A percentile compares a stretch with the other conserved stretches of the same genome.
Evolutionary conservation across 2,329 filamentous ascomycete species (phyloP).

Genomic region (Arthrinium puccinioides): DNA sequence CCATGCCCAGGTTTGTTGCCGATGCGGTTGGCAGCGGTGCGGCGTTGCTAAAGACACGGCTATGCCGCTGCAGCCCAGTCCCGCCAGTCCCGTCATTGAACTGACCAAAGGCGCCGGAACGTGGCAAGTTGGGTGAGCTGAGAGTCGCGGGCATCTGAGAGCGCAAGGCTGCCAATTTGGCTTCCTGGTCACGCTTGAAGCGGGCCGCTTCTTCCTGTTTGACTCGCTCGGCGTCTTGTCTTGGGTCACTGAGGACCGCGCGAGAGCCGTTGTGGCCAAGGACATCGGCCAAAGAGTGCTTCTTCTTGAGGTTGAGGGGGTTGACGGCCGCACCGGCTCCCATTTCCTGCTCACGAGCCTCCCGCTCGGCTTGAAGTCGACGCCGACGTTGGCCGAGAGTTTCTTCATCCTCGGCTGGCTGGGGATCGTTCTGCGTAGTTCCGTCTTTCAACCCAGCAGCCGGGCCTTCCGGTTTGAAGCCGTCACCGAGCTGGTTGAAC

Average conservation of each 20-base stretch:
- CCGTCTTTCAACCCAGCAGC: conserved; percentile 23
- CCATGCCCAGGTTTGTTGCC: not conserved
- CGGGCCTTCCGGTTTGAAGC: conserved; percentile 33
- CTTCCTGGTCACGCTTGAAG: conserved; percentile 34
- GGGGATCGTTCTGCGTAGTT: conserved; percentile 18
- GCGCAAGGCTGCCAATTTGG: conserved; percentile 40
- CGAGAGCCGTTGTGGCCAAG: conserved; percentile 33
- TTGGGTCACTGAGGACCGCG: conserved; percentile 29
- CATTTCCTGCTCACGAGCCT: conserved; percentile 54
- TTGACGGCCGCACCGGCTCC: conserved; percentile 24
- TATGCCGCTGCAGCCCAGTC: conserved; percentile 9
- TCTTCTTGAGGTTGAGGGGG: conserved; percentile 34
- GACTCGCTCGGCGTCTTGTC: conserved; percentile 32
- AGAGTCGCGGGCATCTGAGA: conserved; percentile 41
- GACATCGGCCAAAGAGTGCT: conserved; percentile 48
- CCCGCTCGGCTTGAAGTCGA: conserved; percentile 62
- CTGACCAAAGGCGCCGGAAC: conserved; percentile 42
- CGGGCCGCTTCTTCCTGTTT: conserved; percentile 33
- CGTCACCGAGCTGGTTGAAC: conserved; percentile 53
- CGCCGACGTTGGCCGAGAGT: conserved; percentile 72
- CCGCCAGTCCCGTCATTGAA: conserved; percentile 48
- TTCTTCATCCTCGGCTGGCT: conserved; percentile 54
- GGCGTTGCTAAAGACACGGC: not conserved
- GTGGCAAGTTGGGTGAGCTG: conserved; percentile 20
- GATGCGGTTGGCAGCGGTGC: not conserved